phyloP scores from a whole-genome alignment of 345 rosid species.

The Citrus mangshanensis region DNA sequence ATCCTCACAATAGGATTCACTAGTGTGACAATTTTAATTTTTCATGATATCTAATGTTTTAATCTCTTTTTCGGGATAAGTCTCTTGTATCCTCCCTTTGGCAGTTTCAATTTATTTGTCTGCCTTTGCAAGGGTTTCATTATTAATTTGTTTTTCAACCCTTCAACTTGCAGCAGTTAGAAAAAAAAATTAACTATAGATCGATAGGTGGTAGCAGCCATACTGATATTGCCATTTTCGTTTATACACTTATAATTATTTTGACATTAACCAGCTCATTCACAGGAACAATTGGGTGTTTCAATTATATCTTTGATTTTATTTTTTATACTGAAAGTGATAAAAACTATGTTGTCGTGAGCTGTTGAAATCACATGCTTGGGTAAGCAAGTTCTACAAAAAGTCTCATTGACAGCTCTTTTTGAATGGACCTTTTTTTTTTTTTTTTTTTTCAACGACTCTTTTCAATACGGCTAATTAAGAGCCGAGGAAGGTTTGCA shows the following conservation, averaged over 20 bases:
- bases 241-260: not conserved
- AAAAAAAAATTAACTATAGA: too few relatives aligned
- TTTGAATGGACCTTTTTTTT: too few relatives aligned
- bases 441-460: too few relatives aligned
- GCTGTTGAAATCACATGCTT: not conserved
- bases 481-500: not conserved
- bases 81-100: too few relatives aligned
- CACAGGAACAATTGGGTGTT: not conserved
- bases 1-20: too few relatives aligned
- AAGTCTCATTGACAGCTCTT: not conserved
- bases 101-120: too few relatives aligned
- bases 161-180: not conserved
- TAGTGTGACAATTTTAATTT: too few relatives aligned
- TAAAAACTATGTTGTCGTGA: not conserved
- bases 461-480: too few relatives aligned
- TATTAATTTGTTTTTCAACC: too few relatives aligned
- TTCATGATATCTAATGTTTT: too few relatives aligned
- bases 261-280: not conserved
- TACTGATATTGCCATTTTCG: not conserved
- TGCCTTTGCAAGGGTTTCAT: not conserved
- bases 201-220: too few relatives aligned
- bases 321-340: not conserved
- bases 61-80: too few relatives aligned
- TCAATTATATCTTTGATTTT: not conserved
- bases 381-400: not conserved